Evolutionary conservation across 495 filamentous ascomycete genomes (phyloP), one percentile per base, ranked within the genome.

Genomic region (Neurospora sp.): DNA sequence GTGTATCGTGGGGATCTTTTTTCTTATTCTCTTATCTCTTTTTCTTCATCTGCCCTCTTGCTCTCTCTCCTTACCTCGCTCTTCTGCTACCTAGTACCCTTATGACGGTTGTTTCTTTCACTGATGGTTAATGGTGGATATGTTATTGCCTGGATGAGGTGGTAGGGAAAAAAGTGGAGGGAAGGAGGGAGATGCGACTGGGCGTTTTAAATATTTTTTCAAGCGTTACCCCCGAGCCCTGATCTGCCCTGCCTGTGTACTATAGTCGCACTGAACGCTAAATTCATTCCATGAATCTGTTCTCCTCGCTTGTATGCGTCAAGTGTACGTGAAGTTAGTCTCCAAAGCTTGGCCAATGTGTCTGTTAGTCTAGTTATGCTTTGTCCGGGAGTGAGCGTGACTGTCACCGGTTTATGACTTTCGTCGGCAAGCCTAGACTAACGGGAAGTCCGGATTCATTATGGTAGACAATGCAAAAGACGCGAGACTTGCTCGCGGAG

Each of bases 251-350:
- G 54, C 54, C 54, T 62, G 54, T 44, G 71, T 74, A 74, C 42
- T 69, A 74, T 74, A 74, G 69, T 69, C 46, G 71, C 46, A 71
- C 73, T 69, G 71, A 72, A 74, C 74, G 72, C 74, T 75, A 37
- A 75, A 46, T 85, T 81, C 83, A 83, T 77, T 77, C 81, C 18
- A 59, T 38, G 7, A 44, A 35, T 41, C 14, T 44, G 39, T 66
- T 54, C 31, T 72, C 16, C 23, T 35, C 42, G 23, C 71, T 54
- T 31, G 14, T 54, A 6, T n/a, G 10, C 5, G 6, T 31, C 4
- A 18, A 31, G 23, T 71, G 12, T 71, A 11, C 23, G 42, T n/a
- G n/a, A 31, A 31, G 18, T 39, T 62, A 27, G 12, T 62, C 23
- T 16, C 14, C 23, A 9, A 35, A 4, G 14, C 10, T 35, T 62